Evolutionary conservation across 257 asterid species (phyloP), one percentile per base, ranked within the genome.

Genomic region (Nicotiana noctiflora): DNA sequence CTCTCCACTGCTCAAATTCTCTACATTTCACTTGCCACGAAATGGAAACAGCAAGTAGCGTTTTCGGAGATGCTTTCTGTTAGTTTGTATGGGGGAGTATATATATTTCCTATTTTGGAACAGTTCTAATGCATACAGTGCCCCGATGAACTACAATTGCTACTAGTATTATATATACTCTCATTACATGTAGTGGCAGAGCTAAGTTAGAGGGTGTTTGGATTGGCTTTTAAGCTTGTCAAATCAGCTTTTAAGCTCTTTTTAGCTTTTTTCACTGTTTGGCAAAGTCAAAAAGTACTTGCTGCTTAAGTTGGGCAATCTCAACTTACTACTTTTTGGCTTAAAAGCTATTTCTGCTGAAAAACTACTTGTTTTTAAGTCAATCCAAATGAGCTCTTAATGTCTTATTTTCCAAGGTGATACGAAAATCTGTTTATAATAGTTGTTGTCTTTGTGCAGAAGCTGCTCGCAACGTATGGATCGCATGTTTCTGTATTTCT

Each of bases 401-500:
- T 25, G 14, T 40, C 19, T 40, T 44, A 2, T 19, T 68, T 68
- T 5, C 32, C 76, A 5, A 40, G 56, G 29, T 40, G 32, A 19
- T 68, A 2, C 18, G 19, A 11, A 4, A 6, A 40, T 68, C 56
- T n/a, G 18, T 1, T 68, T 40, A 11, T 68, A 40, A 68, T 68
- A 27, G 31, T 64, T 65, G 51, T 29, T 75, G 18, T 62, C 40
- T 60, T 40, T 80, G 13, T 86, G 86, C 97, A 92, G 97, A 87
- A 80, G 84, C 75, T 92, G 80, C 56, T 88, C 77, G 86, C 72
- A 4, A 84, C 81, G 25, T 88, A 92, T 67, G 86, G 93, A 15
- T 89, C 92, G 18, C 95, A 87, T 79, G 46, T 90, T 80, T 87
- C 90, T 12, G 94, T 85, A 65, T 59, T 80, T 78, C 84, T 89